Evolutionary conservation across 371 early-diverging fungal species (phyloP), one percentile per base, ranked within the genome.

Genomic region (Rhizomucor miehei): DNA sequence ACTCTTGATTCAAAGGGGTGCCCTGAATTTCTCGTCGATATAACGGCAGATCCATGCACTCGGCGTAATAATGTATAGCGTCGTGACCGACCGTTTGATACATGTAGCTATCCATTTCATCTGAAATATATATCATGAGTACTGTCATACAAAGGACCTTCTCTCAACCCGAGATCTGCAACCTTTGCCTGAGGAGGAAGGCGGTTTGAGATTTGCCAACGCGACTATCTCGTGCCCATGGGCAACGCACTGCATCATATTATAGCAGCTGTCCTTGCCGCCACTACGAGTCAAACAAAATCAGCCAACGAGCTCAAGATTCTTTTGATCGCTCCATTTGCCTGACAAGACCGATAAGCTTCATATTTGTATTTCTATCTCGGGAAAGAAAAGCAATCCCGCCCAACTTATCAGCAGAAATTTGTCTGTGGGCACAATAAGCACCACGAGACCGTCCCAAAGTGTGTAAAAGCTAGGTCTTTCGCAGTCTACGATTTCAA

Each of bases 1-100:
- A 72, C 17, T 69, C 71, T 61, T 87, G 87, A 8, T 78, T 66
- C 6, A 91, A 66, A 0, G 98, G 84, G 2, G 63, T 64, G 3
- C 98, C 97, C 13, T 58, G 63, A 37, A 98, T 94, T 38, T 84
- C 85, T 34, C 79, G 70, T 29, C 92, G 81, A 61, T 91, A 95
- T 23, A 99, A 69, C 14, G 99, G 99, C 6, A 99, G 63, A 8
- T 80, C 85, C 81, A 99, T 84, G 70, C 94, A 94, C 54, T 94
- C 89, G 10, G 92, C 84, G 67, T 95, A 90, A 36, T 79, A 70
- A 23, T 86, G 75, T 17, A 98, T 91, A 16, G 89, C 89, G 63
- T 94, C 95, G 65, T 94, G 91, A 2, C 99, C 99, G 10, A 99
- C 99, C 0, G 99, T 98, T 70, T 99, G 99, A 67, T 94, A 99